Conservation (phyloP, 441 rosid genomes). For the Erodium texanum region DNA sequence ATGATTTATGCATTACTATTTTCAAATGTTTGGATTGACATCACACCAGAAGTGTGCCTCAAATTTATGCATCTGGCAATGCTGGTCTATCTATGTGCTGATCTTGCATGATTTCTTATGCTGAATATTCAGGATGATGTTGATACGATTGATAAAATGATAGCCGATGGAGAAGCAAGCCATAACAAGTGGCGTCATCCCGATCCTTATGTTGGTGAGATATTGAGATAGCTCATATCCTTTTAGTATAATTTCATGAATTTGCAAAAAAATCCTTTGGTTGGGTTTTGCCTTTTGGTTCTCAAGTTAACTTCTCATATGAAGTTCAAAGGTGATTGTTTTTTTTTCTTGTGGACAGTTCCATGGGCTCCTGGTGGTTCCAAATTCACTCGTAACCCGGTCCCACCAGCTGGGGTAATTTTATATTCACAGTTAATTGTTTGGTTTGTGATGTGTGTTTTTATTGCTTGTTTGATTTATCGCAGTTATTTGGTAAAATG, state of each 20-base stretch:
- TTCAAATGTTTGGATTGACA: not conserved
- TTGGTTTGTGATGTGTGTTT: not conserved
- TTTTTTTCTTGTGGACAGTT: conserved; percentile 43
- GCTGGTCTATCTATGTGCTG: conserved; percentile 1
- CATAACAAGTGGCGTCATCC: conserved; percentile 87
- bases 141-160: conserved; percentile 68
- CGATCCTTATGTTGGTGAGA: conserved; percentile 84
- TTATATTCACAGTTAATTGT: not conserved
- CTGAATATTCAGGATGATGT: conserved; percentile 52
- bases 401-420: conserved; percentile 81
- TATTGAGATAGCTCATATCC: not conserved
- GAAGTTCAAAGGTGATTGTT: conserved; percentile 11
- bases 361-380: conserved; percentile 99
- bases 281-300: not conserved
- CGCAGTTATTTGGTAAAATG: no score
- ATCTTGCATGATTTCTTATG: conserved; percentile 7
- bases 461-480: no score
- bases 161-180: conserved; percentile 61
- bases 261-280: not conserved
- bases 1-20: not conserved
- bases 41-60: not conserved
- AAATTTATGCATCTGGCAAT: not conserved
- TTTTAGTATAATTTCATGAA: not conserved
- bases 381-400: conserved; percentile 82
- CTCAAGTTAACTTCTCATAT: not conserved